Evolutionary conservation across 1,284 basidiomycete species (phyloP), one percentile per base, ranked within the genome.

Genomic region (Megacollybia platyphylla): DNA sequence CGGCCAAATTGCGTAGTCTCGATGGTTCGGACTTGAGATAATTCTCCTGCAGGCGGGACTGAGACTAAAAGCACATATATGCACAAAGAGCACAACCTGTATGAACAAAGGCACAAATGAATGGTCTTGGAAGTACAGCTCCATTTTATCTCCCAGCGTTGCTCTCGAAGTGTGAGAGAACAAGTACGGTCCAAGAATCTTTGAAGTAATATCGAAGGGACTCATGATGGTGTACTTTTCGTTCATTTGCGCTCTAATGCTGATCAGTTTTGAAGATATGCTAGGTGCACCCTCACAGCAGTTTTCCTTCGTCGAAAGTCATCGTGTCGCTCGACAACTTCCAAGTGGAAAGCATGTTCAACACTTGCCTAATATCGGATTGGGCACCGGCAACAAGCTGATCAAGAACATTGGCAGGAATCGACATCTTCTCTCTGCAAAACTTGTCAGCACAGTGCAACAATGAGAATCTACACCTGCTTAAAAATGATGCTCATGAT

Each of bases 321-420:
- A 96, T 89, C 2, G 75, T 71, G 44, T 69, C 58, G 52, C 71
- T 79, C 10, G 83, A 83, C 17, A 92, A 63, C 57, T 83, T 90
- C 88, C 90, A 98, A 0, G 93, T 97, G 7, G 93, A 94, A 5
- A 98, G 70, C 91, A 98, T 97, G 58, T 97, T 98, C 50, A 97
- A 67, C 4, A 98, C 88, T 56, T 94, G 90, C 4, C 94, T 86
- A 46, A 98, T 94, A 60, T 98, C 94, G 2, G 90, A 92, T 52
- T 96, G 88, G 7, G 91, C 75, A 5, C 93, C 87, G 7, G 69
- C 64, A 47, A 98, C 77, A 24, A 98, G 82, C 57, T 96, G 87
- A 54, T 97, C 94, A 39, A 98, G 68, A 30, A 94, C 94, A 46
- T 89, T 89, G 1, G 80, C 76, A 0, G 88, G 85, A 26, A 97